Base-by-base conservation (phyloP, 2,329 filamentous ascomycete species). In the Paecilomyces variotii region DNA sequence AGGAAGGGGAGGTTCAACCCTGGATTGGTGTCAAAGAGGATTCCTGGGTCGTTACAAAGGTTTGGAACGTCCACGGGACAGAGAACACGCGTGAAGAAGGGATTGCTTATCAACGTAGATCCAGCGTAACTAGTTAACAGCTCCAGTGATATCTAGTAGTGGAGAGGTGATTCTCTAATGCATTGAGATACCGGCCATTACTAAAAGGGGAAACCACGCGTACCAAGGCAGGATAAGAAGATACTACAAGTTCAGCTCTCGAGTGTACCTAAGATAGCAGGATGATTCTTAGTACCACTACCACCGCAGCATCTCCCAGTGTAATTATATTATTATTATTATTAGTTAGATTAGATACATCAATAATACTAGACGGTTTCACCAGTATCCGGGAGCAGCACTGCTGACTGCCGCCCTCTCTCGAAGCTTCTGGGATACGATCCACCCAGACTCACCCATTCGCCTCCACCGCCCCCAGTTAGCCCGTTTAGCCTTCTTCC, bases 401-500 rank as follows among this genome's bases (percentile, higher is more conserved):
- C 62, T 14, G 39, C 39, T 45, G 39, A 45, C 39, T 45, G 35
- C 35, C 50, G 50, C 24, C 25, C 24, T 55, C 35, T 53, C 54
- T 56, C 56, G 59, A 60, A 60, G 54, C 56, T 60, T 60, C 59
- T 54, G 50, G 56, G 56, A 49, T 24, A 11, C 28, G 55, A 27
- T 50, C 55, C 55, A 52, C 50, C 24, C 30, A 32, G 30, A 19
- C 30, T 32, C 30, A 10, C 30, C 30, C 50, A 28, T n/a, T 56
- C 27, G 57, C 49, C 54, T 59, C 54, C 54, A 56, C 45, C 49
- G 32, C 24, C 39, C 57, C 57, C 45, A 28, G 55, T 56, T 32
- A 7, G 26, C 4, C 39, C 24, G 19, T 35, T 24, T 45, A 53
- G 26, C 52, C 53, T 54, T 53, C 56, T 51, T 56, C 55, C 54